phyloP scores from a whole-genome alignment of 768 basidiomycete species.

The Lanmaoa rubissima region DNA sequence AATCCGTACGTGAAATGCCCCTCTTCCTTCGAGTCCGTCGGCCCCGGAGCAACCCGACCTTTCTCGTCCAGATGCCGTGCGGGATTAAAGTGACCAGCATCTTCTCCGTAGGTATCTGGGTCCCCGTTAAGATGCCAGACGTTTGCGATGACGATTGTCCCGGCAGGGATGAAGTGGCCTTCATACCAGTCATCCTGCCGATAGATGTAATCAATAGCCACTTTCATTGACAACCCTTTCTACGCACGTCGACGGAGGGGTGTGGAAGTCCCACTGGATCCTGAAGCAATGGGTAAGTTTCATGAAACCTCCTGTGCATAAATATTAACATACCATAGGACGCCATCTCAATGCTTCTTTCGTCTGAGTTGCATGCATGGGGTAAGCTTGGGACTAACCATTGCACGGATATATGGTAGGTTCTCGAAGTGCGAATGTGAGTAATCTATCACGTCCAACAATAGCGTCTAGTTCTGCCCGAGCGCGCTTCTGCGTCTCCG shows the following conservation, averaged over 20 bases:
- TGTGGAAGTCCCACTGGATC: constrained; percentile 6
- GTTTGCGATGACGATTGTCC: too few relatives aligned
- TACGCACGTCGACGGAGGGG: background rate
- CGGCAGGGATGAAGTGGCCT: too few relatives aligned
- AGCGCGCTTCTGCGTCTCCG: constrained; percentile 26
- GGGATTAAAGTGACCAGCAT: too few relatives aligned
- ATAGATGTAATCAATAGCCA: too few relatives aligned
- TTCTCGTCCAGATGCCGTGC: too few relatives aligned
- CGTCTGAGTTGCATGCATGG: background rate
- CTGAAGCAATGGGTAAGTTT: background rate
- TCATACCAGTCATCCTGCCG: too few relatives aligned
- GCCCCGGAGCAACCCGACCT: too few relatives aligned
- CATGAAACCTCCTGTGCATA: background rate
- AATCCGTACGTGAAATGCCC: too few relatives aligned
- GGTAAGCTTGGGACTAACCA: background rate
- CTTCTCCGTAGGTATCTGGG: too few relatives aligned
- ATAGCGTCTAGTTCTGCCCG: constrained; percentile 26
- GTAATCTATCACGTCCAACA: constrained; percentile 21
- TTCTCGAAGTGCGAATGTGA: constrained; percentile 8
- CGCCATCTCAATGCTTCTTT: constrained; percentile 12
- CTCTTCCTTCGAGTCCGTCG: too few relatives aligned
- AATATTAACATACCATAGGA: background rate
- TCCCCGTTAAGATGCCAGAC: too few relatives aligned
- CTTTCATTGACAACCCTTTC: too few relatives aligned
- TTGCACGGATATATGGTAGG: constrained; percentile 7